These are phyloP conservation scores for Chenopodium berlandieri DNA, from an alignment of 148 eudicot species.

Conservation along the genomic window DNA sequence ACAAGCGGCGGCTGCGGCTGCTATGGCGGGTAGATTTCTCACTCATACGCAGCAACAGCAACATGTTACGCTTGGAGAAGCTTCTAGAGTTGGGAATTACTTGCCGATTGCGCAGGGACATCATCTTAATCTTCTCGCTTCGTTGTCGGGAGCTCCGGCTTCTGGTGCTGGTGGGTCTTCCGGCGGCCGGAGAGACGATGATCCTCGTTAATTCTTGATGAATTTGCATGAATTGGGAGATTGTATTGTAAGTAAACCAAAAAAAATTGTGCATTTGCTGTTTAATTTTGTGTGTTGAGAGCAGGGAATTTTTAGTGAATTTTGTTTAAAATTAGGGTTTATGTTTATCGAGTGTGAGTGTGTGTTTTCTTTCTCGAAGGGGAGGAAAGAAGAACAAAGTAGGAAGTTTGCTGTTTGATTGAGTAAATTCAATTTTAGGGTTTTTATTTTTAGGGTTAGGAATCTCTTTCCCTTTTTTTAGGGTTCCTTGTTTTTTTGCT, in stretches of 20 bases:
- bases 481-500: conserved; percentile 10
- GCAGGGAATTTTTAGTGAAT: not conserved
- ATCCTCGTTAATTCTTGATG: conserved; percentile 25
- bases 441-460: conserved; percentile 14
- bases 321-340: conserved; percentile 3
- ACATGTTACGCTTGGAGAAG: conserved; percentile 44
- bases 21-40: conserved; percentile 44
- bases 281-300: not conserved
- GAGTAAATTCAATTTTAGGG: conserved; percentile 8
- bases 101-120: conserved; percentile 56
- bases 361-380: conserved; percentile 31
- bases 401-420: conserved; percentile 7
- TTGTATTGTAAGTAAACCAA: not conserved
- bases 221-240: not conserved
- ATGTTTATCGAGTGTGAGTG: not conserved
- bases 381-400: conserved; percentile 20
- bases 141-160: conserved; percentile 61
- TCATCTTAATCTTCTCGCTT: conserved; percentile 79
- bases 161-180: conserved; percentile 21
- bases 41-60: conserved; percentile 24
- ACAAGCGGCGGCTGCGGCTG: conserved; percentile 28
- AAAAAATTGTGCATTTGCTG: not conserved
- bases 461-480: not conserved
- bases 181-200: conserved; percentile 49
- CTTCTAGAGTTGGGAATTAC: conserved; percentile 81